A percentile compares a stretch with the other conserved stretches of the same genome.
Evolutionary conservation across 1,284 basidiomycete genomes (phyloP).

Genomic region (Amylostereum chailletii): DNA sequence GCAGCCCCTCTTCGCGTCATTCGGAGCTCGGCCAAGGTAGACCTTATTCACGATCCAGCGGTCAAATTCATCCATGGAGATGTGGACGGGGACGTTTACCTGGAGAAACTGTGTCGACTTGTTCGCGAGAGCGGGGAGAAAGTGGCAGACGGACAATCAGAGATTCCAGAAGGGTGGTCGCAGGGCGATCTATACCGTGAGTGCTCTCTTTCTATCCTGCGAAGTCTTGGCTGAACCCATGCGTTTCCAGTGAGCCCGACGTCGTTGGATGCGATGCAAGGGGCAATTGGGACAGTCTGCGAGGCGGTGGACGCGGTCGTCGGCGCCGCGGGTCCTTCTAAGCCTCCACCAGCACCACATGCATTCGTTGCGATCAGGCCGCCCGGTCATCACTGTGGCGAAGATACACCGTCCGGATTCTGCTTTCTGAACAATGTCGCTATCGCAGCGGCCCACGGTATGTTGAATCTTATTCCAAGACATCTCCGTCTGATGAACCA

Average conservation of each 20-base stretch:
- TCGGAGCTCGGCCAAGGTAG: constrained; percentile 41
- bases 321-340: constrained; percentile 12
- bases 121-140: constrained; percentile 56
- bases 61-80: constrained; percentile 72
- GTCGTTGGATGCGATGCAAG: constrained; percentile 67
- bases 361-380: constrained; percentile 84
- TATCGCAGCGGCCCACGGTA: constrained; percentile 86
- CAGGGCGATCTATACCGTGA: constrained; percentile 83
- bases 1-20: constrained; percentile 32
- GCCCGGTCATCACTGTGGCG: constrained; percentile 89
- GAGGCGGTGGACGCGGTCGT: constrained; percentile 75
- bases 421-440: constrained; percentile 94
- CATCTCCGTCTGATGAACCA: not conserved
- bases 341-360: constrained; percentile 21
- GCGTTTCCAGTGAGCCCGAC: constrained; percentile 51
- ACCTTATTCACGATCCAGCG: constrained; percentile 52
- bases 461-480: not conserved
- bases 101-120: constrained; percentile 56
- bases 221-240: constrained; percentile 2
- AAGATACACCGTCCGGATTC: constrained; percentile 83
- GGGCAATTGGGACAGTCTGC: constrained; percentile 72
- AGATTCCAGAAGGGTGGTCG: constrained; percentile 68
- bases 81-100: constrained; percentile 57
- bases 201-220: constrained; percentile 21
- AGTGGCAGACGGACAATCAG: constrained; percentile 57